phyloP scores from a whole-genome alignment of 108 stramenopile genomes.

The Pseudonitzschia delicatissima region DNA sequence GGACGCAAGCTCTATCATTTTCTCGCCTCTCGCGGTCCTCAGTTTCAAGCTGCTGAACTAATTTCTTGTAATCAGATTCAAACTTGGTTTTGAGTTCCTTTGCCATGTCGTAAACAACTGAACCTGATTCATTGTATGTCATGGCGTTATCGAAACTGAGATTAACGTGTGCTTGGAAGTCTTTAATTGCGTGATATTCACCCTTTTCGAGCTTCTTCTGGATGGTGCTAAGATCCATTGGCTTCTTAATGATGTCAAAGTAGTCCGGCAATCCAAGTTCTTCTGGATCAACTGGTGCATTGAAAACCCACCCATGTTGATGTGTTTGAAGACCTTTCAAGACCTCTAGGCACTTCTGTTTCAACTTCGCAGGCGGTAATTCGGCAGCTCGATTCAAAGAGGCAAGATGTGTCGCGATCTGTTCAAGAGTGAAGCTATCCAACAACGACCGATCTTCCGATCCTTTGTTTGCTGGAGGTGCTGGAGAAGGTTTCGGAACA shows the following conservation, averaged over 20 bases:
- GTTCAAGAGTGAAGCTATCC: conserved; percentile 85
- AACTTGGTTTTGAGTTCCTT: conserved; percentile 84
- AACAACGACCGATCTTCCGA: conserved; percentile 81
- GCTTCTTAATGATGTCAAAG: conserved; percentile 89
- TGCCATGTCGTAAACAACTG: conserved; percentile 94
- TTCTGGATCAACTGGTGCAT: conserved; percentile 90
- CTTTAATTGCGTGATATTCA: conserved; percentile 78
- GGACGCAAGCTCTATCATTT: conserved; percentile 86
- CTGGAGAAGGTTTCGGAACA: conserved; percentile 14
- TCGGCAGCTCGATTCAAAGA: conserved; percentile 75
- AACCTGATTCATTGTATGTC: conserved; percentile 86
- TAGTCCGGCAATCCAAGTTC: conserved; percentile 92
- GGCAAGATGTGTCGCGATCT: conserved; percentile 88
- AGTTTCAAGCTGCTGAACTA: conserved; percentile 75
- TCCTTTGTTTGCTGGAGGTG: conserved; percentile 33
- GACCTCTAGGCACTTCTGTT: conserved; percentile 74
- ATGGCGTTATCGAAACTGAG: conserved; percentile 98
- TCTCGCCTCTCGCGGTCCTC: conserved; percentile 76
- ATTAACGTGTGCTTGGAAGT: conserved; percentile 81
- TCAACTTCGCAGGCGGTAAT: conserved; percentile 70
- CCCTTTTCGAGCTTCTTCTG: conserved; percentile 81
- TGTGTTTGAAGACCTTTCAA: conserved; percentile 84
- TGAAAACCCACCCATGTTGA: conserved; percentile 91
- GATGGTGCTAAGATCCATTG: conserved; percentile 97
- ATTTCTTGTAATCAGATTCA: conserved; percentile 67